Conservation (phyloP, 495 filamentous ascomycete genomes). For the Oidiodendron maius region DNA sequence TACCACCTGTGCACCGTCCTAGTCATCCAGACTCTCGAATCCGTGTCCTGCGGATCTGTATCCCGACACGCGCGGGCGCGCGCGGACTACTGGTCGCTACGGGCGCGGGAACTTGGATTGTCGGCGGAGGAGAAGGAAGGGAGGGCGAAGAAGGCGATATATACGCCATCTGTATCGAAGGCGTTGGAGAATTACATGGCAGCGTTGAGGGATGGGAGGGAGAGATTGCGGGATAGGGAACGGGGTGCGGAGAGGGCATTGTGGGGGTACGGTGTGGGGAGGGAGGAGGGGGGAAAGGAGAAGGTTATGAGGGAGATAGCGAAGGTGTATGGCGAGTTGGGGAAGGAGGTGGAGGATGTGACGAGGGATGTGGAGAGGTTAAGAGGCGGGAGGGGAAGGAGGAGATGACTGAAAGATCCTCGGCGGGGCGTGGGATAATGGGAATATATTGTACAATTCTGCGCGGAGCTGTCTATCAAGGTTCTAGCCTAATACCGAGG, state of each 20-base stretch:
- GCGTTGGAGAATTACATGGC: slow-evolving; percentile 52
- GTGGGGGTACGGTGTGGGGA: slow-evolving; percentile 45
- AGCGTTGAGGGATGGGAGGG: slow-evolving; percentile 46
- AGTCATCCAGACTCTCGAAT: slow-evolving; percentile 37
- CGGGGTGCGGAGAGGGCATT: slow-evolving; percentile 41
- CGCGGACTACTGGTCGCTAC: slow-evolving; percentile 53
- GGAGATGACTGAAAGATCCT: not conserved
- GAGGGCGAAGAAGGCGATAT: slow-evolving; percentile 36
- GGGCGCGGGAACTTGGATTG: slow-evolving; percentile 47
- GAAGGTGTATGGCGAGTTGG: slow-evolving; percentile 50
- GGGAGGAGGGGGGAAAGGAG: slow-evolving; percentile 28
- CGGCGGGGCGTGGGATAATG: too few relatives aligned
- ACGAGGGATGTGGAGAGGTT: slow-evolving; percentile 51
- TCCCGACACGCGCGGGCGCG: slow-evolving; percentile 45
- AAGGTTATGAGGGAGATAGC: slow-evolving; percentile 51
- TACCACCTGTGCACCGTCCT: slow-evolving; percentile 14
- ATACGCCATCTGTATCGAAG: slow-evolving; percentile 48
- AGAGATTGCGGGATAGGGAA: slow-evolving; percentile 39
- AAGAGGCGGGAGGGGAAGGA: slow-evolving; percentile 17
- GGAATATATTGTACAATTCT: slow-evolving; percentile 2
- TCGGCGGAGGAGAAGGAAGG: slow-evolving; percentile 42
- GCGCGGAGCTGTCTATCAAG: not conserved
- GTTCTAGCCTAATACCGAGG: not conserved
- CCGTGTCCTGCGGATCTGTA: slow-evolving; percentile 59
- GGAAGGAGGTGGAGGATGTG: slow-evolving; percentile 47